Conservation (phyloP, 2,329 filamentous ascomycete genomes). For the Metarhizium brunneum region DNA sequence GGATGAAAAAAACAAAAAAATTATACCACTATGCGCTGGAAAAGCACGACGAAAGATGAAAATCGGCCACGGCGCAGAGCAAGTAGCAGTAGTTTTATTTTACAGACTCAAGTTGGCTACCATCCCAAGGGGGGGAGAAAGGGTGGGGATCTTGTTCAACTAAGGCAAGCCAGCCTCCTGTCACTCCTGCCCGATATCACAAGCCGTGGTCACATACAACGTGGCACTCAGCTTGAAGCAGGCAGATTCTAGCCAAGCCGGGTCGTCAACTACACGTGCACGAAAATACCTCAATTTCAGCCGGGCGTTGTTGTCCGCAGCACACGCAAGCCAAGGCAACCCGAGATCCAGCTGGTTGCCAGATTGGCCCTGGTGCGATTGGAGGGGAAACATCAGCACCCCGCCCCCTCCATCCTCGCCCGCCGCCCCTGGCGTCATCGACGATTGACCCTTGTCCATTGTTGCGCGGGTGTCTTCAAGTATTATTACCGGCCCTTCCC, state of each 20-base stretch:
- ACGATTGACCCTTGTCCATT: background rate
- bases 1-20: too few relatives aligned
- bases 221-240: background rate
- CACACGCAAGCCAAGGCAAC: background rate
- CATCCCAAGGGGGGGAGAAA: background rate
- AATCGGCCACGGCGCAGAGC: background rate
- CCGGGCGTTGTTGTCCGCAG: background rate
- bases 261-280: background rate
- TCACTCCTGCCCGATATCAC: background rate
- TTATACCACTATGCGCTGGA: background rate
- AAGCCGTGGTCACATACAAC: background rate
- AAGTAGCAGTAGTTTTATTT: background rate
- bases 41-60: background rate
- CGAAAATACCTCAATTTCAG: background rate
- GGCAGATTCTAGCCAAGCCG: background rate
- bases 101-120: background rate
- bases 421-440: conserved; percentile 5
- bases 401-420: conserved; percentile 4
- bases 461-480: background rate
- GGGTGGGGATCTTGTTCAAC: background rate
- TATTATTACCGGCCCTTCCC: background rate
- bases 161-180: background rate
- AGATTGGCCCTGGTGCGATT: background rate
- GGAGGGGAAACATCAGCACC: background rate
- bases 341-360: background rate